Percentiles rank a stretch among this genome's conserved stretches.
These are phyloP conservation scores for Fusarium robinianum DNA, from an alignment of 2,329 filamentous ascomycete genomes.

Conservation along the genomic window DNA sequence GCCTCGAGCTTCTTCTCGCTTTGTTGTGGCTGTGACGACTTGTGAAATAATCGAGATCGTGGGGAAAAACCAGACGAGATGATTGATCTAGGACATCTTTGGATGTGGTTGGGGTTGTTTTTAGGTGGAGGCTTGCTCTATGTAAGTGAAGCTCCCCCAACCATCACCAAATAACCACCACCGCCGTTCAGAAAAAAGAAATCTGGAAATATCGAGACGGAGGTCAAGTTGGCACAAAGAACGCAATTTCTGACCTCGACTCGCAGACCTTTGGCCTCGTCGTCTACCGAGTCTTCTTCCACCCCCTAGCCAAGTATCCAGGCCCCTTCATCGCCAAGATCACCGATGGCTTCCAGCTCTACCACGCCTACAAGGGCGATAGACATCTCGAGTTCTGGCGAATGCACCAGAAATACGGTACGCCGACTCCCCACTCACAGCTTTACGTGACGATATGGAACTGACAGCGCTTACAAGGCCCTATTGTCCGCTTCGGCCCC, in stretches of 20 bases:
- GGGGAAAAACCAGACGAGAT: constrained; percentile 27
- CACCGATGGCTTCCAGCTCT: constrained; percentile 68
- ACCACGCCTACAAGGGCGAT: constrained; percentile 75
- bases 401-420: constrained; percentile 73
- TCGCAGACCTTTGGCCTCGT: constrained; percentile 47
- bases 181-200: too few species aligned
- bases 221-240: neutral
- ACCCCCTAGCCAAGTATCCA: constrained; percentile 67
- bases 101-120: constrained; percentile 47
- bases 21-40: constrained; percentile 2
- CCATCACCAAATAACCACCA: constrained; percentile 5
- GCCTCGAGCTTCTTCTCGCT: constrained; percentile 4
- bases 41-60: too few species aligned
- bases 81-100: constrained; percentile 43
- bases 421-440: constrained; percentile 10
- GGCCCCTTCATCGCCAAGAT: constrained; percentile 67
- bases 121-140: constrained; percentile 45
- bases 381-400: constrained; percentile 74
- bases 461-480: constrained; percentile 46
- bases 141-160: constrained; percentile 41
- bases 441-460: neutral
- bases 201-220: too few species aligned
- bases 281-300: constrained; percentile 64
- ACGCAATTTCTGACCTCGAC: neutral
- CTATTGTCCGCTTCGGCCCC: constrained; percentile 77